Evolutionary conservation across 1,284 basidiomycete genomes (phyloP).

Genomic region (Ceratobasidium sp.): DNA sequence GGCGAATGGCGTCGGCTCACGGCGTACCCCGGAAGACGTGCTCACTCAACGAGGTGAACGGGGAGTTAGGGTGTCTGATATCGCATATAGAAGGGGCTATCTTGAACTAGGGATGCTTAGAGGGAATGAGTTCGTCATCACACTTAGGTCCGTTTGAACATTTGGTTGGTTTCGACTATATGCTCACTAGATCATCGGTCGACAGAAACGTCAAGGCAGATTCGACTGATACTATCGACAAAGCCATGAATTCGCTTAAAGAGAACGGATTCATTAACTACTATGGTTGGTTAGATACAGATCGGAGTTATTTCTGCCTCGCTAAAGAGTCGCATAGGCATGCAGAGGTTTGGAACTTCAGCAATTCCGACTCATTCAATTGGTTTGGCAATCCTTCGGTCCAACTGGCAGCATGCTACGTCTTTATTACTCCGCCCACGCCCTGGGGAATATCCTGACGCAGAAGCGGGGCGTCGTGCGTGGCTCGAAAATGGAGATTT

Average conservation of each 20-base stretch:
- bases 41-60: constrained; percentile 81
- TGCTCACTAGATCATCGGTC: background rate
- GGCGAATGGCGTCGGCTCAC: constrained; percentile 70
- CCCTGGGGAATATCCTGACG: constrained; percentile 90
- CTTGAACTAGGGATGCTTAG: constrained; percentile 94
- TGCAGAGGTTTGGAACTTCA: constrained; percentile 99
- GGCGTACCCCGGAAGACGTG: constrained; percentile 65
- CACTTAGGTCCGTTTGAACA: constrained; percentile 75
- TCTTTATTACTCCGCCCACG: constrained; percentile 82
- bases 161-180: constrained; percentile 7
- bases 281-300: constrained; percentile 69
- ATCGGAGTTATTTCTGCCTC: constrained; percentile 3
- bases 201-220: constrained; percentile 82
- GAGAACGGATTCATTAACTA: constrained; percentile 96
- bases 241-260: constrained; percentile 82
- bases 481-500: constrained; percentile 83
- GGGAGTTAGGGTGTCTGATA: constrained; percentile 87
- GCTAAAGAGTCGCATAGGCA: constrained; percentile 60
- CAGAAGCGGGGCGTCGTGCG: constrained; percentile 76
- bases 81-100: constrained; percentile 80
- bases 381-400: constrained; percentile 86
- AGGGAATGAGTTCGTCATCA: constrained; percentile 96
- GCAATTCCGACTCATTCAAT: constrained; percentile 92
- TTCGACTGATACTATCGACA: constrained; percentile 72
- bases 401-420: constrained; percentile 88